A percentile compares a stretch with the other conserved stretches of the same genome.
These are phyloP conservation scores for Penicillium verrucosum DNA, from an alignment of 2,329 filamentous ascomycete genomes.

Conservation along the genomic window DNA sequence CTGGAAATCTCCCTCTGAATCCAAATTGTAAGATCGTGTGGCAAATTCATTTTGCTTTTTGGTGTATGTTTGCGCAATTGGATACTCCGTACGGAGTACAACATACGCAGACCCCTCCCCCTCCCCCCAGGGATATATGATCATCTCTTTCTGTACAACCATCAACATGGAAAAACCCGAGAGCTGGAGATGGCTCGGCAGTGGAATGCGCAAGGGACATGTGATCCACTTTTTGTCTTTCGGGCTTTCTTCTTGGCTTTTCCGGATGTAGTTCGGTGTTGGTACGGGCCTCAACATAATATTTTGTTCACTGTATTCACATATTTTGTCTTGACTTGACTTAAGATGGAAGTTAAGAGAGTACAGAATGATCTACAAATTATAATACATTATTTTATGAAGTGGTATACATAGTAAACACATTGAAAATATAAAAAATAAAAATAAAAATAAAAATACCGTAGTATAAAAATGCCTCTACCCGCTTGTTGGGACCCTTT, in stretches of 20 bases:
- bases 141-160: not conserved
- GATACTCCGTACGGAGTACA: not conserved
- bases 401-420: not conserved
- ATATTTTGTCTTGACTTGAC: not conserved
- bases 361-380: not conserved
- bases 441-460: not conserved
- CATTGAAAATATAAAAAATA: not conserved
- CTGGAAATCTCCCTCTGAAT: not conserved
- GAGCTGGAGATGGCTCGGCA: not conserved
- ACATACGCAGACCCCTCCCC: not conserved
- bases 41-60: slow-evolving; percentile 6
- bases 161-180: not conserved
- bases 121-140: not conserved
- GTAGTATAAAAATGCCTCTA: not conserved
- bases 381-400: not conserved
- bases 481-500: slow-evolving; percentile 23
- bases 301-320: not conserved
- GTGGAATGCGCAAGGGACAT: slow-evolving; percentile 3
- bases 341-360: not conserved
- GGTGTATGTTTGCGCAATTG: not conserved
- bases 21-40: not conserved
- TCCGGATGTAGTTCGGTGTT: not conserved
- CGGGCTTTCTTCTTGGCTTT: not conserved
- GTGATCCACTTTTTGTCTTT: not conserved
- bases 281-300: not conserved